Evolutionary conservation across 179 eudicot species (phyloP), one percentile per base, ranked within the genome.

Genomic region (Silene coronaria): DNA sequence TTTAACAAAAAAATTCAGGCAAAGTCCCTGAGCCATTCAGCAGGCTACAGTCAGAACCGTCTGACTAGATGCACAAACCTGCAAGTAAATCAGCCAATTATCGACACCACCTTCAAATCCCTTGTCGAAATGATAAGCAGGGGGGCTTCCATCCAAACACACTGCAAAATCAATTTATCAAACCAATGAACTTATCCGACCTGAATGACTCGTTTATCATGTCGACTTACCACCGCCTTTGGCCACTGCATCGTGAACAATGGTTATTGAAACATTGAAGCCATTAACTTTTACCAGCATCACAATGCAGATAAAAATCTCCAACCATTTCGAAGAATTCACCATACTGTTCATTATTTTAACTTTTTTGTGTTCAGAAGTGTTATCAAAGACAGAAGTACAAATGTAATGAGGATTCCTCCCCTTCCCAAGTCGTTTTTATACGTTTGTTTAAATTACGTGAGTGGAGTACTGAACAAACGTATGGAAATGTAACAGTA

Each of bases 121-220:
- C 77, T 75, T 77, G 77, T 85, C 85, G 74, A 87, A 78, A 75
- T 83, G 86, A 81, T 89, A 89, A 57, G 89, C 93, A 71, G 93
- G 93, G 30, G 93, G 89, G 59, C 89, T 86, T 71, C 93, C 93
- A 82, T 89, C 93, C 87, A 89, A 78, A 84, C 93, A 89, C 16
- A 89, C 90, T 89, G 80, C 77, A 75, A 53, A 12, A 5, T 53
- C n/a, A 53, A 53, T 5, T 53, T 53, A 42, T 42, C 3, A 42
- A 13, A 42, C 48, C 13, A 42, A 42, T 0, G 45, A 8, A 38
- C 12, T 9, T 38, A 38, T 38, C 45, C 45, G 12, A 38, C 2
- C 45, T 9, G 12, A 38, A 38, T 38, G 45, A 38, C 45, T 38
- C 48, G 48, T 42, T 42, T 42, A 14, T 3, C n/a, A n/a, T n/a